These are phyloP conservation scores for Sungouiella thailandica DNA, from an alignment of 805 yeast genomes.

Conservation along the genomic window DNA sequence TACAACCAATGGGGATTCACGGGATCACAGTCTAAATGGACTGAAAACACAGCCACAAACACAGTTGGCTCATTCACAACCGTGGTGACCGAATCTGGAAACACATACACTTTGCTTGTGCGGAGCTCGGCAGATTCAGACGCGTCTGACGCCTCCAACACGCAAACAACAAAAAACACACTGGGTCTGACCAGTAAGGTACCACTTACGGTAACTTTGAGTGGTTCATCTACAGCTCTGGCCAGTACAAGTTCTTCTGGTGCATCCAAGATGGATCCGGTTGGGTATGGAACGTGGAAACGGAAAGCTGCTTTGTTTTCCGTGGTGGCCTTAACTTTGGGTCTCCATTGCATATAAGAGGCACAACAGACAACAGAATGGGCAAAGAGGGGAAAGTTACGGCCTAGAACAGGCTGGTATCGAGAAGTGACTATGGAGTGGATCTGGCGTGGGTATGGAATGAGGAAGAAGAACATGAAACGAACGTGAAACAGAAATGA, in stretches of 20 bases:
- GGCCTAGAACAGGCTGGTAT: too few species aligned
- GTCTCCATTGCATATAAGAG: conserved; percentile 7
- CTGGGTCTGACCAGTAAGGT: not conserved
- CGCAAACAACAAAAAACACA: too few species aligned
- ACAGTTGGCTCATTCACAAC: too few species aligned
- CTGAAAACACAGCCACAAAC: conserved; percentile 13
- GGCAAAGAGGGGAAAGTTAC: too few species aligned
- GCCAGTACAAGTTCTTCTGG: not conserved
- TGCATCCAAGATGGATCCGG: not conserved
- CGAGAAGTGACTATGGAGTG: too few species aligned
- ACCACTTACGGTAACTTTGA: not conserved
- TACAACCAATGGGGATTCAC: conserved; percentile 41
- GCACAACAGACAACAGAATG: not conserved
- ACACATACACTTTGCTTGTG: not conserved
- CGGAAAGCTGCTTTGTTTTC: conserved; percentile 5
- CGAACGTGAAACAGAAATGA: too few species aligned
- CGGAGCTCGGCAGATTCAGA: too few species aligned
- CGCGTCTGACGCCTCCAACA: too few species aligned
- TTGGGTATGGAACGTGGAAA: conserved; percentile 6
- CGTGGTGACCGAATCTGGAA: not conserved
- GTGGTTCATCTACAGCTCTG: not conserved
- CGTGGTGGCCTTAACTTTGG: conserved; percentile 8
- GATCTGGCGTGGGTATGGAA: too few species aligned
- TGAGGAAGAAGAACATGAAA: too few species aligned
- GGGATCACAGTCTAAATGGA: conserved; percentile 36